phyloP scores from a whole-genome alignment of 2,329 filamentous ascomycete genomes.

The Ophiostoma pallidulum region DNA sequence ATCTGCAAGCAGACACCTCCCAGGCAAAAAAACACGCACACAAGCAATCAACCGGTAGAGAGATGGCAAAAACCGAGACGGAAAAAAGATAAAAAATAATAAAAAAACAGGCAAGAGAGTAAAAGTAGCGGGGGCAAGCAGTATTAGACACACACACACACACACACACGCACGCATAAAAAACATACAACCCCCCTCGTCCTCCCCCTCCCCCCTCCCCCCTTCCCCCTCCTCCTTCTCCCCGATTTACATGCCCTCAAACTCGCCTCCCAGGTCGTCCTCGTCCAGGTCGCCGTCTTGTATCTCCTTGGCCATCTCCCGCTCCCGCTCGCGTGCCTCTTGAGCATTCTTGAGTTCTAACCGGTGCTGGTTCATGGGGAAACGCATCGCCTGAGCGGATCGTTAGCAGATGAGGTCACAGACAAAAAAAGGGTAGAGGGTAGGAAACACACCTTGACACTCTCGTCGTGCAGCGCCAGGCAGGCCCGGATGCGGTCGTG shows the following conservation, averaged over 20 bases:
- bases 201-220: too few species aligned
- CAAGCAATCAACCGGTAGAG: too few species aligned
- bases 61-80: too few species aligned
- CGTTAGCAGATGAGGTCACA: conserved; percentile 21
- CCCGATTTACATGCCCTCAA: conserved; percentile 71
- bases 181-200: too few species aligned
- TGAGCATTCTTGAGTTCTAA: conserved; percentile 96
- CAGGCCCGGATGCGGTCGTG: conserved; percentile 93
- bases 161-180: too few species aligned
- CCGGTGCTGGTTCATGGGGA: conserved; percentile 98
- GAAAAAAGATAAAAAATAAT: too few species aligned
- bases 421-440: background rate
- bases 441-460: conserved; percentile 69
- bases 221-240: too few species aligned
- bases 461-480: conserved; percentile 88
- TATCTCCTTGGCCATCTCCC: conserved; percentile 97
- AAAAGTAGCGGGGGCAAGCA: too few species aligned
- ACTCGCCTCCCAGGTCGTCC: conserved; percentile 90
- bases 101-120: too few species aligned
- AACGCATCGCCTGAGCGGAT: conserved; percentile 75
- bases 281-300: conserved; percentile 95
- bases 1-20: too few species aligned
- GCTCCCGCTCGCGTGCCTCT: conserved; percentile 91
- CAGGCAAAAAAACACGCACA: too few species aligned
- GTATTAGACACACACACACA: too few species aligned